These are phyloP conservation scores for Talaromyces trachyspermus DNA, from an alignment of 495 filamentous ascomycete species.

Conservation along the genomic window DNA sequence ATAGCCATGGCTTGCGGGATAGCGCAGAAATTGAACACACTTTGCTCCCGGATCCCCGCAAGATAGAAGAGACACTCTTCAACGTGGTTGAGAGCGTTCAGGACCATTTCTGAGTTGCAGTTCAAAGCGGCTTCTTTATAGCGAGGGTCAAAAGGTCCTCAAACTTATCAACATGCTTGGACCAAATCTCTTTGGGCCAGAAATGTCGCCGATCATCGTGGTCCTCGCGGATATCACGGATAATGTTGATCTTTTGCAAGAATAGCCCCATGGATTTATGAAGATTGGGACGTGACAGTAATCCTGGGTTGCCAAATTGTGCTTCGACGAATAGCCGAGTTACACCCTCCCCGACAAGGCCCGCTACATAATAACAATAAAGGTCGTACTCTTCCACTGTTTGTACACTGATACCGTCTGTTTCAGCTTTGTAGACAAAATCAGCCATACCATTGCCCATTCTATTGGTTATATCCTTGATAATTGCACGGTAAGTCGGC, in stretches of 20 bases:
- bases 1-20: constrained; percentile 99
- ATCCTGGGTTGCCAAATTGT: constrained; percentile 75
- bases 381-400: constrained; percentile 84
- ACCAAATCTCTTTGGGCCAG: constrained; percentile 95
- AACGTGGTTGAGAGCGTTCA: constrained; percentile 78
- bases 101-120: constrained; percentile 90
- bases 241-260: constrained; percentile 97
- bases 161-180: constrained; percentile 82
- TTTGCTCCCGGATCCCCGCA: constrained; percentile 90
- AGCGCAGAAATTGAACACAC: constrained; percentile 98
- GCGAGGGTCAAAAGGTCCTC: constrained; percentile 77
- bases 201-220: constrained; percentile 78
- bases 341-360: constrained; percentile 86
- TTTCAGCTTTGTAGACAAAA: constrained; percentile 73
- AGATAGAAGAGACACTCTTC: constrained; percentile 97
- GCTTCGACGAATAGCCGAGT: constrained; percentile 88
- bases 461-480: constrained; percentile 87
- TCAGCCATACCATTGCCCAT: constrained; percentile 99
- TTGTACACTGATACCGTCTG: constrained; percentile 69
- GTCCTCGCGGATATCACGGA: constrained; percentile 90
- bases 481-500: constrained; percentile 72
- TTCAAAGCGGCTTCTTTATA: constrained; percentile 73
- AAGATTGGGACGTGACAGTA: constrained; percentile 69
- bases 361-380: constrained; percentile 98
- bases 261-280: constrained; percentile 96